Conservation (phyloP, 2,329 filamentous ascomycete species). For the Fusarium veterinarium region DNA sequence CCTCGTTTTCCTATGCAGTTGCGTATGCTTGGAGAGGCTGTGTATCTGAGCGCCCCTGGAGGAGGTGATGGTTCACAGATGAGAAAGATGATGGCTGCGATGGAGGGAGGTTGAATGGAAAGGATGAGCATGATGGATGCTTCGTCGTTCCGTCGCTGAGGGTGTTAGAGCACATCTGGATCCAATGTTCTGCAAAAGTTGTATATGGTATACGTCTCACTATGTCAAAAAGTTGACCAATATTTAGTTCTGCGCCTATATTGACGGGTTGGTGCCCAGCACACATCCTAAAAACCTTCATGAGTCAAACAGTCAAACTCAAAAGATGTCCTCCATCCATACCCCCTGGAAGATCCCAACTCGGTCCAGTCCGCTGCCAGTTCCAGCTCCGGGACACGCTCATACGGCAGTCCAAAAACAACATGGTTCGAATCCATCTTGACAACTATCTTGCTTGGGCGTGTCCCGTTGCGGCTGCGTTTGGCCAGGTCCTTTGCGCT, state of each 20-base stretch:
- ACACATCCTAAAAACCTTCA: neutral
- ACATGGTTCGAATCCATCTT: neutral
- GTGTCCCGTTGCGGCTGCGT: no score
- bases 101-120: slow-evolving; percentile 29
- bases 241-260: no score
- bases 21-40: slow-evolving; percentile 58
- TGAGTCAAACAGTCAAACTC: neutral
- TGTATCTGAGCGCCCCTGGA: slow-evolving; percentile 49
- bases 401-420: neutral
- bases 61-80: slow-evolving; percentile 44
- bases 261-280: neutral
- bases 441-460: neutral
- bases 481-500: neutral
- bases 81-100: slow-evolving; percentile 38
- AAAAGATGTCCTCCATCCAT: neutral
- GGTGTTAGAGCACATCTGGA: neutral
- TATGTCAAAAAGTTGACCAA: neutral
- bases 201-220: neutral
- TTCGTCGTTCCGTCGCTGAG: neutral
- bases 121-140: neutral
- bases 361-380: neutral
- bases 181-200: neutral
- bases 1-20: slow-evolving; percentile 60
- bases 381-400: neutral
- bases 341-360: neutral